Base-by-base conservation (phyloP, 108 stramenopile genomes). In the Discostella stelligeroides region DNA sequence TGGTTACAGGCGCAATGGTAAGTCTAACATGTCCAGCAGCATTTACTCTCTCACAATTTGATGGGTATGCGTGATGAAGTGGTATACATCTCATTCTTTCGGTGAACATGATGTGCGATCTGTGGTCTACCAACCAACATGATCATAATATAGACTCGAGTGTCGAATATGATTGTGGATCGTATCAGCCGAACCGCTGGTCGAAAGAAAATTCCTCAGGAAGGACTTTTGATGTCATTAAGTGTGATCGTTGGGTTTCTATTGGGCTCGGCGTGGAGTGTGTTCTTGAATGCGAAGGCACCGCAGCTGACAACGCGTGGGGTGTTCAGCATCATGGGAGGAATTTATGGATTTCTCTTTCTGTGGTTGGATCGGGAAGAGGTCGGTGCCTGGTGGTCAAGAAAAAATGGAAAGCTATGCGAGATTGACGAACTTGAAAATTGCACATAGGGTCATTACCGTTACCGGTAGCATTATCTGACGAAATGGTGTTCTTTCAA, bases 1-100 rank as follows among this genome's bases (percentile, higher is more conserved):
- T 88, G n/a, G 63, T 88, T 15, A 88, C 87, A 21, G 87, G 87
- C 53, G 82, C 83, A 68, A 70, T 82, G 78, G 72, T 72, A 58
- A 55, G 72, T 58, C n/a, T n/a, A n/a, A n/a, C n/a, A n/a, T n/a
- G n/a, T n/a, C n/a, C n/a, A n/a, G n/a, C n/a, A n/a, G n/a, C n/a
- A n/a, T n/a, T n/a, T n/a, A n/a, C n/a, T n/a, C n/a, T n/a, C n/a
- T n/a, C n/a, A n/a, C n/a, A n/a, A n/a, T n/a, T n/a, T n/a, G n/a
- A n/a, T n/a, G n/a, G n/a, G n/a, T n/a, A n/a, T n/a, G n/a, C n/a
- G n/a, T 29, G 53, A 13, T 11, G 14, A 4, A 51, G 53, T 8
- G 24, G 53, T 28, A 7, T 29, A 3, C n/a, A 54, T 28, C 53
- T 54, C 28, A 54, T 11, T 4, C 53, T 20, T n/a, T n/a, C n/a